Evolutionary conservation across 495 filamentous ascomycete species (phyloP).

Genomic region (Cairneyella variabilis): DNA sequence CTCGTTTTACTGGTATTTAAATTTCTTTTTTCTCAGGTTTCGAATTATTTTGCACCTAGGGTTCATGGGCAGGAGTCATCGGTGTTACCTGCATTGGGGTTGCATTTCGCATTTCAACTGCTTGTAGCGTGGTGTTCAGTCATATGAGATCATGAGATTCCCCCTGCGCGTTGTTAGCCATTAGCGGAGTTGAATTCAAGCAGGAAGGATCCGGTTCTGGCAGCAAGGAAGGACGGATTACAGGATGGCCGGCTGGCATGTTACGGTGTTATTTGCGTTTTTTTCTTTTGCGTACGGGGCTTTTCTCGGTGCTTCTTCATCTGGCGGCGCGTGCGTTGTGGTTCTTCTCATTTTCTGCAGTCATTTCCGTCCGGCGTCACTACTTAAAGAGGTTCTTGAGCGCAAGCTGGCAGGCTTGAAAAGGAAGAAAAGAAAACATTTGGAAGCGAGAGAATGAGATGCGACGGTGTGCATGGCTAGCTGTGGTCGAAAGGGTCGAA

Average conservation of each 20-base stretch:
- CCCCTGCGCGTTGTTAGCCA: constrained; percentile 26
- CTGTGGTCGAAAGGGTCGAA: too few species aligned
- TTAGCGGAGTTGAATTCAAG: constrained; percentile 29
- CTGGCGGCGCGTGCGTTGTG: too few species aligned
- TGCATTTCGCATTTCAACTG: constrained; percentile 24
- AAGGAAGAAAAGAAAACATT: constrained; percentile 7
- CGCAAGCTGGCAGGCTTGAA: constrained; percentile 29
- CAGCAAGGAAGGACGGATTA: constrained; percentile 11
- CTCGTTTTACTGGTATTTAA: background rate
- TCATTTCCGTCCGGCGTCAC: constrained; percentile 26
- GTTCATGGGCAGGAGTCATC: constrained; percentile 21
- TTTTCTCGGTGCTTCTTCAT: too few species aligned
- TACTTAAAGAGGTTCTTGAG: constrained; percentile 20
- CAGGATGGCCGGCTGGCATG: too few species aligned
- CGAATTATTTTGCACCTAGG: constrained; percentile 13
- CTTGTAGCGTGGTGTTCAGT: constrained; percentile 29
- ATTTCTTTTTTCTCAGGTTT: constrained; percentile 3
- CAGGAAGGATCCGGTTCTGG: constrained; percentile 17
- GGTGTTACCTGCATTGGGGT: constrained; percentile 24
- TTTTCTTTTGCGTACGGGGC: constrained; percentile 14
- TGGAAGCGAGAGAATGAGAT: background rate
- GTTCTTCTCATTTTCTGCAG: constrained; percentile 23
- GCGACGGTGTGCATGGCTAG: constrained; percentile 10
- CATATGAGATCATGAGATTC: constrained; percentile 31
- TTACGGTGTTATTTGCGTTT: constrained; percentile 20